Base-by-base conservation (phyloP, 352 stramenopile species). In the Phytophthora pisi region DNA sequence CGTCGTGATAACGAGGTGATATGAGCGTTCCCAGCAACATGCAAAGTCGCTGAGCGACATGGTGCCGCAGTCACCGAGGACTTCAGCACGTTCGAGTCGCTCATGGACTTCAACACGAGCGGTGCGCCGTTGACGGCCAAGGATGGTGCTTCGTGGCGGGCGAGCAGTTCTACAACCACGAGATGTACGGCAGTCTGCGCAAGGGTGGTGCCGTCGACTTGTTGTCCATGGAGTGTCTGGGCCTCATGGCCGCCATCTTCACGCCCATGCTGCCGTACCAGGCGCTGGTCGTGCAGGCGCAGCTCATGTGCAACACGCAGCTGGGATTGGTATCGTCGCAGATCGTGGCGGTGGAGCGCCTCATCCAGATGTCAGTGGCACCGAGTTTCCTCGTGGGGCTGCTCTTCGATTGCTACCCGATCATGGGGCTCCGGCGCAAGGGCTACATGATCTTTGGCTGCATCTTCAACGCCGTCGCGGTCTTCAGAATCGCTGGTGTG, bases 311-410 rank as follows among this genome's bases (percentile, higher is more conserved):
- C 72, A 79, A 71, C 60, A 77, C 70, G 3, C 78, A 92, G 52
- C 68, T 92, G 34, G 71, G 75, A 1, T 56, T 92, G 23, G 76
- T 49, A 40, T 61, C 74, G 16, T 61, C 75, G 16, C 42, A 90
- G 64, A 74, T 80, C 58, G 54, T 76, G n/a, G 68, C 80, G 2
- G 79, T 86, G 4, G 60, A 78, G 34, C 84, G 83, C 9, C 68
- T 91, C 8, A 83, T 96, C 31, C 75, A 95, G 46, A 76, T 98
- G 60, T 90, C 92, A 28, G 96, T 93, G 84, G 84, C 80, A 13
- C 82, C 97, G 51, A 97, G 92, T 74, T 92, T 98, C 46, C 74
- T 97, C 11, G 82, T 97, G 42, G 92, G 92, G 31, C 74, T 98
- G 2, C 61, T 97, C 11, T 96, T 83, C 16, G 91, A 98, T 68